Evolutionary conservation across 257 asterid genomes (phyloP).

Genomic region (Knoxia roxburghii): DNA sequence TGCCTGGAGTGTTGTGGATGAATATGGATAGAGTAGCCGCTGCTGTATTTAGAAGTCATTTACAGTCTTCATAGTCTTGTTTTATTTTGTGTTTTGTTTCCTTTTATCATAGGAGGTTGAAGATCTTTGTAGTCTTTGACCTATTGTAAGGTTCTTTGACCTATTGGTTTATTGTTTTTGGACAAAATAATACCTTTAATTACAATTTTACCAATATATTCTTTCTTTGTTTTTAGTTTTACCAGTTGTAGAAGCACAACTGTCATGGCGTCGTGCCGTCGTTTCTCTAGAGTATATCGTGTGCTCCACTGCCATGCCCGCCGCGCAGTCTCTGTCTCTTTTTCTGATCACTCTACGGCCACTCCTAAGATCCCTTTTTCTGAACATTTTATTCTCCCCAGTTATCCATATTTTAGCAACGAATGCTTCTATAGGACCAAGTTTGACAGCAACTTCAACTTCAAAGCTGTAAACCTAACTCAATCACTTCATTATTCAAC

Average conservation of each 20-base stretch:
- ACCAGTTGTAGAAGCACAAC: not conserved
- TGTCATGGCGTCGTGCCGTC: conserved; percentile 9
- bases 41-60: not conserved
- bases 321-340: conserved; percentile 7
- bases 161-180: too few species aligned
- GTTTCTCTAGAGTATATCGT: conserved; percentile 10
- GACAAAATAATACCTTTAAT: too few species aligned
- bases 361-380: not conserved
- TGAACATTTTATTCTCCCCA: not conserved
- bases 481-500: conserved; percentile 16
- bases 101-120: not conserved
- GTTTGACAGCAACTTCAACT: not conserved
- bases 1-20: not conserved
- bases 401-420: not conserved
- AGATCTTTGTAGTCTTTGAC: not conserved
- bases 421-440: not conserved
- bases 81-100: not conserved
- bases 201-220: too few species aligned
- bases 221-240: too few species aligned
- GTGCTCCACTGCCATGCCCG: conserved; percentile 7
- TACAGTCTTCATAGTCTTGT: too few species aligned
- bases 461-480: not conserved
- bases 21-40: not conserved
- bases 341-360: not conserved
- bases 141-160: too few species aligned